phyloP scores from a whole-genome alignment of 805 yeast species.

The Myxozyma geophila region DNA sequence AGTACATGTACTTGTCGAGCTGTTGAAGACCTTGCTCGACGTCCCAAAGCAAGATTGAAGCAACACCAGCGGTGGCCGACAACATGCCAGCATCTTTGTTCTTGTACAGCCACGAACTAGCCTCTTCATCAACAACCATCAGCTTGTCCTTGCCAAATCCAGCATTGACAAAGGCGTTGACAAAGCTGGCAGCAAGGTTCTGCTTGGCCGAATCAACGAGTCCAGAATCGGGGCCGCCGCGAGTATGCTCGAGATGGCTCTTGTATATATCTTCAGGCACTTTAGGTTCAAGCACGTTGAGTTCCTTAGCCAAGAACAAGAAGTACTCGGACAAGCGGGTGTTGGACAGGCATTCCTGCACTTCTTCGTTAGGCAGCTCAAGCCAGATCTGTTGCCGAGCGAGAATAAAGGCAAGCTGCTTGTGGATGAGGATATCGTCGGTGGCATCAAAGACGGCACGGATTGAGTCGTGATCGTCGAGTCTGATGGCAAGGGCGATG shows the following conservation, averaged over 20 bases:
- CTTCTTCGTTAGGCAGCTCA: conserved; percentile 56
- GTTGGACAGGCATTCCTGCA: conserved; percentile 85
- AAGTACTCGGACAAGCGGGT: conserved; percentile 77
- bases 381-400: conserved; percentile 86
- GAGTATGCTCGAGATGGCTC: conserved; percentile 78
- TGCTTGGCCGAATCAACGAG: conserved; percentile 87
- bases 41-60: conserved; percentile 91
- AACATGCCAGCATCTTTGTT: conserved; percentile 91
- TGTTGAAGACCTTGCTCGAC: conserved; percentile 84
- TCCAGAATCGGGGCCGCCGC: conserved; percentile 57
- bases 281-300: conserved; percentile 85
- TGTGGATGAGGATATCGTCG: conserved; percentile 67
- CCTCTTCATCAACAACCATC: conserved; percentile 68
- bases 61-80: conserved; percentile 89
- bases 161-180: conserved; percentile 85
- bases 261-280: conserved; percentile 95
- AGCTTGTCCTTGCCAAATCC: conserved; percentile 89
- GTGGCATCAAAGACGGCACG: conserved; percentile 82
- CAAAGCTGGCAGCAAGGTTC: conserved; percentile 92
- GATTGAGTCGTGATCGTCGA: conserved; percentile 80
- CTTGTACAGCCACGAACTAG: conserved; percentile 82
- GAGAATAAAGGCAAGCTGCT: conserved; percentile 88
- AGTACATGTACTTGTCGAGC: conserved; percentile 84
- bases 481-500: conserved; percentile 80
- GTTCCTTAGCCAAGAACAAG: conserved; percentile 78